A percentile compares a stretch with the other conserved stretches of the same genome.
These are phyloP conservation scores for Acorus gramineus DNA, from an alignment of 106 monocot species.

Conservation along the genomic window DNA sequence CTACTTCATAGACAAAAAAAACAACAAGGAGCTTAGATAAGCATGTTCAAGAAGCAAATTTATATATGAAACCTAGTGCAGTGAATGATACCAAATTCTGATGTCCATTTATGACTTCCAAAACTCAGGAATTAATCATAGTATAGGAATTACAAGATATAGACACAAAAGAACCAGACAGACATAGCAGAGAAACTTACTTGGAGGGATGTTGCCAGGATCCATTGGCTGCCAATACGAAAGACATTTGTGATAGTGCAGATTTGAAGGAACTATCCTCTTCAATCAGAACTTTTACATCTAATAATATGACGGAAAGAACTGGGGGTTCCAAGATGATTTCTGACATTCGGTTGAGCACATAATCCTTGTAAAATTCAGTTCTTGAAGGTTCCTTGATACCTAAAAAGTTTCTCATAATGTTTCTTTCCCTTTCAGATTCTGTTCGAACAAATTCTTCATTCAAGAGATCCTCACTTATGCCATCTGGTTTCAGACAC, in stretches of 20 bases:
- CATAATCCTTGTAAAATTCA: constrained; percentile 75
- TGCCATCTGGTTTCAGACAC: constrained; percentile 81
- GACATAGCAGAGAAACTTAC: constrained; percentile 24
- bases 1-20: no score
- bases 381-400: constrained; percentile 57
- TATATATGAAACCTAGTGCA: no score
- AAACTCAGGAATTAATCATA: no score
- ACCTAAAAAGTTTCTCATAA: constrained; percentile 48
- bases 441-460: constrained; percentile 68
- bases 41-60: no score
- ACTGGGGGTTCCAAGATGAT: constrained; percentile 45
- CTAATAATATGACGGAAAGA: constrained; percentile 53
- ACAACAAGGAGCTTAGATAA: no score
- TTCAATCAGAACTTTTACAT: constrained; percentile 60
- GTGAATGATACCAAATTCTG: no score
- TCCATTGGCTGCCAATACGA: constrained; percentile 83
- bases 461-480: constrained; percentile 70
- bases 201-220: constrained; percentile 75
- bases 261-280: constrained; percentile 44
- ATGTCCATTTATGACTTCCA: no score
- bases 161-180: no score
- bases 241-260: constrained; percentile 45
- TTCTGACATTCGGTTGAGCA: constrained; percentile 50
- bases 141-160: no score
- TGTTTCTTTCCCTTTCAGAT: constrained; percentile 67